phyloP scores from a whole-genome alignment of 2,329 filamentous ascomycete species.

The Claviceps sp. region DNA sequence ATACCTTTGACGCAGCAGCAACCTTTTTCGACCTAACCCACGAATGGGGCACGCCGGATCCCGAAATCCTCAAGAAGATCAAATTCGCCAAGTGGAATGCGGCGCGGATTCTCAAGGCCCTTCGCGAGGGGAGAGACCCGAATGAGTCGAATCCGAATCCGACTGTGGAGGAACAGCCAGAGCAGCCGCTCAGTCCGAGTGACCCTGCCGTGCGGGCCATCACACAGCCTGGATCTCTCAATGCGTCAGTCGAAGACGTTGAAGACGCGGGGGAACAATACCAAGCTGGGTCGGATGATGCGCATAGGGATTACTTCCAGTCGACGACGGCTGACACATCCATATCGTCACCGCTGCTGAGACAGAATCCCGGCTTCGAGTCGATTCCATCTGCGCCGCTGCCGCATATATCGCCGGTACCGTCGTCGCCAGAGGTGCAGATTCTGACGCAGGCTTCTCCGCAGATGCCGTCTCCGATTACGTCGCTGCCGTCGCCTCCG shows the following conservation, averaged over 20 bases:
- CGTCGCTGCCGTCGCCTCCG: slow-evolving; percentile 6
- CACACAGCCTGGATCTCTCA: slow-evolving; percentile 18
- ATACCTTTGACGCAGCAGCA: slow-evolving; percentile 83
- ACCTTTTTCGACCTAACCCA: slow-evolving; percentile 83
- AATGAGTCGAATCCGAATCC: slow-evolving; percentile 70
- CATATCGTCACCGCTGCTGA: slow-evolving; percentile 22
- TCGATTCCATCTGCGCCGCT: slow-evolving; percentile 10
- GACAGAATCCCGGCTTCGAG: slow-evolving; percentile 14
- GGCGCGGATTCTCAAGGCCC: slow-evolving; percentile 74
- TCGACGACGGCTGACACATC: slow-evolving; percentile 15
- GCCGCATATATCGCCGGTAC: slow-evolving; percentile 9
- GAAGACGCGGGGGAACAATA: slow-evolving; percentile 29
- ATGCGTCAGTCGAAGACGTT: slow-evolving; percentile 39
- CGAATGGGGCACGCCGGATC: slow-evolving; percentile 67
- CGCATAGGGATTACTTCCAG: slow-evolving; percentile 22
- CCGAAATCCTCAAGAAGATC: slow-evolving; percentile 71
- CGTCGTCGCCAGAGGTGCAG: slow-evolving; percentile 6
- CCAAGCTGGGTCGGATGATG: slow-evolving; percentile 7
- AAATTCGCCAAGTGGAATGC: slow-evolving; percentile 97
- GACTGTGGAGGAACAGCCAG: slow-evolving; percentile 18
- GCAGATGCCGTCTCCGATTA: slow-evolving; percentile 13
- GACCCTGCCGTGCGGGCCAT: slow-evolving; percentile 50
- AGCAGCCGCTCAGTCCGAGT: slow-evolving; percentile 41
- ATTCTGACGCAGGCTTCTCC: slow-evolving; percentile 17
- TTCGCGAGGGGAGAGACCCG: slow-evolving; percentile 82